Evolutionary conservation across 2,329 filamentous ascomycete species (phyloP).

Genomic region (Colletotrichum truncatum): DNA sequence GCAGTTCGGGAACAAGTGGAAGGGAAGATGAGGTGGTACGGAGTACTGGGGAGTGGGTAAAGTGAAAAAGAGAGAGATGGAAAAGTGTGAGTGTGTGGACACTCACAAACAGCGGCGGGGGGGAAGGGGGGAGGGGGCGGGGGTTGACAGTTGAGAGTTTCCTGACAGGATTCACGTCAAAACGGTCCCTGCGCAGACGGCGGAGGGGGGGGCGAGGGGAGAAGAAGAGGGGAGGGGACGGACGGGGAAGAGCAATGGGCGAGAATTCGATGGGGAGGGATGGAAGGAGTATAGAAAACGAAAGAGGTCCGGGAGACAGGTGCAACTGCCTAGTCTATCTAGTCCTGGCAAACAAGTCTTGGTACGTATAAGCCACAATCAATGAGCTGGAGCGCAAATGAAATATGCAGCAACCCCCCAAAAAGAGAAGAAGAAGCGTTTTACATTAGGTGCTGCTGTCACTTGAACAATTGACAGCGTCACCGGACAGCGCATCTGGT

Average conservation of each 20-base stretch:
- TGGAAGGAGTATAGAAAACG: background rate
- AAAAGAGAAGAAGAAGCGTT: too few relatives aligned
- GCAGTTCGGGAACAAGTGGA: conserved; percentile 22
- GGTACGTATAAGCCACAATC: conserved; percentile 19
- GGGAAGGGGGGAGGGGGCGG: background rate
- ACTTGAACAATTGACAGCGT: too few relatives aligned
- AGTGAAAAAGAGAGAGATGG: background rate
- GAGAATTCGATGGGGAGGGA: conserved; percentile 2
- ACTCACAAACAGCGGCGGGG: too few relatives aligned
- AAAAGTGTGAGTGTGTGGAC: background rate
- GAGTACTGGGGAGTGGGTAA: background rate
- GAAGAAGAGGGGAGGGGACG: background rate
- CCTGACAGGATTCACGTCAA: conserved; percentile 12
- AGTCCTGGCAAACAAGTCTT: too few relatives aligned
- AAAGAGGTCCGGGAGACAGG: background rate
- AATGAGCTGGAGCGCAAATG: conserved; percentile 8
- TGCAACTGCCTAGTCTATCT: too few relatives aligned
- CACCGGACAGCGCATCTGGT: too few relatives aligned
- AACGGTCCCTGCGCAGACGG: conserved; percentile 6
- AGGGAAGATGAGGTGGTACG: background rate
- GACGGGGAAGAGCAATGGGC: background rate
- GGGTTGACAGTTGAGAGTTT: conserved; percentile 21
- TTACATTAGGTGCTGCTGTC: too few relatives aligned
- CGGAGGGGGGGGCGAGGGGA: background rate
- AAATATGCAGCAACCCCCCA: background rate